Conservation (phyloP, 352 stramenopile species). For the Pythium oligandrum region DNA sequence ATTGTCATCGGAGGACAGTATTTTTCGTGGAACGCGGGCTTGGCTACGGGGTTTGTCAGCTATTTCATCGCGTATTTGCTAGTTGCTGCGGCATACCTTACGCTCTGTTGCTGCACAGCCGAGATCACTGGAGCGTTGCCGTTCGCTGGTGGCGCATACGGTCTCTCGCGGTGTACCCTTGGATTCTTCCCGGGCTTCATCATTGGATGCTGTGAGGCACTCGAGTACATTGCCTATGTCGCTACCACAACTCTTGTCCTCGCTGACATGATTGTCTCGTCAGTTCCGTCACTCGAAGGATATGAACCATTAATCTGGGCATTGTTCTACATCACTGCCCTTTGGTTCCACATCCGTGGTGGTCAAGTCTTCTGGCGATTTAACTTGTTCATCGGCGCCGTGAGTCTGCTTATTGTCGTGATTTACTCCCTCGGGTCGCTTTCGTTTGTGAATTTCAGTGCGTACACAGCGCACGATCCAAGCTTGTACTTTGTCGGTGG, state of each 20-base stretch:
- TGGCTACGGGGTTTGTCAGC: constrained; percentile 15
- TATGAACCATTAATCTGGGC: constrained; percentile 15
- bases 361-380: constrained; percentile 21
- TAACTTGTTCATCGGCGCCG: constrained; percentile 16
- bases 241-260: constrained; percentile 18
- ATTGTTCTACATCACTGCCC: constrained; percentile 13
- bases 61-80: constrained; percentile 8
- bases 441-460: constrained; percentile 4
- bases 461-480: not conserved
- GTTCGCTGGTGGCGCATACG: constrained; percentile 25
- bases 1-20: constrained; percentile 26
- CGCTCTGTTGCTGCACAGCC: constrained; percentile 17
- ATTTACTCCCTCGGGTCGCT: constrained; percentile 16
- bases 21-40: constrained; percentile 25
- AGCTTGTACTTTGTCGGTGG: constrained; percentile 4
- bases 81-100: constrained; percentile 18
- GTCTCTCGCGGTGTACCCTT: constrained; percentile 17
- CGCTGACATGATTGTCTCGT: constrained; percentile 14
- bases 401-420: constrained; percentile 12
- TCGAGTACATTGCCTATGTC: constrained; percentile 28
- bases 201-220: constrained; percentile 13
- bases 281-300: not conserved
- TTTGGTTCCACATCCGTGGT: constrained; percentile 14
- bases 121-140: constrained; percentile 21
- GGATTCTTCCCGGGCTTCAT: constrained; percentile 23